Conservation (phyloP, 441 rosid species). For the Flueggea neowawraea region DNA sequence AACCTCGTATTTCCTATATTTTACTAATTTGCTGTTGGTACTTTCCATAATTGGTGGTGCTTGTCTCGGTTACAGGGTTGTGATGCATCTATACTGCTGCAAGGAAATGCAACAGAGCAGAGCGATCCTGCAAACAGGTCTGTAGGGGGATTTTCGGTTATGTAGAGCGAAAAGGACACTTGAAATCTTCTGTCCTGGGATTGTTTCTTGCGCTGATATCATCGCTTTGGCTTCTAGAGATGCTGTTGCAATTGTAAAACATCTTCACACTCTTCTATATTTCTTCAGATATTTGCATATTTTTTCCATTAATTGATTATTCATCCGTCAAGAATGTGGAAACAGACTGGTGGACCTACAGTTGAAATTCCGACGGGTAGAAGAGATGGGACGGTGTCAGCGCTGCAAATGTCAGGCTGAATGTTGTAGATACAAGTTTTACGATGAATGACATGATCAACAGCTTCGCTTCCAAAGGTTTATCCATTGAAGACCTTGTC, state of each 20-base stretch:
- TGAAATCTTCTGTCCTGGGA: constrained; percentile 58
- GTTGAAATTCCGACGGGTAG: constrained; percentile 64
- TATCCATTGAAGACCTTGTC: constrained; percentile 73
- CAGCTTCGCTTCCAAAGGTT: constrained; percentile 67
- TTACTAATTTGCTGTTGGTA: no score
- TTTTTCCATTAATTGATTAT: constrained; percentile 2
- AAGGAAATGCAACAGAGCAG: constrained; percentile 38
- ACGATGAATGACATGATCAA: constrained; percentile 63
- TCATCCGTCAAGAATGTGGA: constrained; percentile 17
- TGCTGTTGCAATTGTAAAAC: constrained; percentile 47
- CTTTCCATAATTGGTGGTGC: background rate
- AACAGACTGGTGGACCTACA: constrained; percentile 64
- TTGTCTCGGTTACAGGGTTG: constrained; percentile 48
- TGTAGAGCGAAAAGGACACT: constrained; percentile 52
- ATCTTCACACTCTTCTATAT: background rate
- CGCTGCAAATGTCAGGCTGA: constrained; percentile 62
- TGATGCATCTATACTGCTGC: constrained; percentile 70
- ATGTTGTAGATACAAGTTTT: constrained; percentile 76
- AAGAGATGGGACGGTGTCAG: constrained; percentile 56
- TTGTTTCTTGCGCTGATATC: constrained; percentile 77
- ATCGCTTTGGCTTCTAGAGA: constrained; percentile 84
- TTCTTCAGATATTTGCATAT: background rate
- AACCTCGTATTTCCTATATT: no score
- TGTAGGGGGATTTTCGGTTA: constrained; percentile 52
- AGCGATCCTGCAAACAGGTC: constrained; percentile 52